Percentiles rank a stretch among this genome's conserved stretches.
These are phyloP conservation scores for Cunninghamia lanceolata DNA, from an alignment of 75 land plant species.

Conservation along the genomic window DNA sequence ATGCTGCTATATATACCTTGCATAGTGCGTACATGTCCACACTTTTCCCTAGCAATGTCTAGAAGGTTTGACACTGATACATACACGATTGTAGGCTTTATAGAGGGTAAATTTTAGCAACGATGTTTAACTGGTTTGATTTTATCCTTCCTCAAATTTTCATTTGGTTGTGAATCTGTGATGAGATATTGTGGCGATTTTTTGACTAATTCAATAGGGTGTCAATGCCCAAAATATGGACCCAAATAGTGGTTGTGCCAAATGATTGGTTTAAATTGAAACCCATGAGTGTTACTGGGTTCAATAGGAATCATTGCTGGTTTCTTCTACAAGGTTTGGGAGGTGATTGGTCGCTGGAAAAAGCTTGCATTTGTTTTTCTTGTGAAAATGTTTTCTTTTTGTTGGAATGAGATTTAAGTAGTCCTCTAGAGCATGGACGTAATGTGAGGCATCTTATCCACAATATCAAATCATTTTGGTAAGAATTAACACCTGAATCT, in stretches of 20 bases:
- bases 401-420: not conserved
- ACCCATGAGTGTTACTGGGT: not conserved
- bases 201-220: not conserved
- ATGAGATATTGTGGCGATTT: not conserved
- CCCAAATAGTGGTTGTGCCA: not conserved
- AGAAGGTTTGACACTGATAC: not conserved
- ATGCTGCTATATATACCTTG: too few species aligned
- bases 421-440: not conserved
- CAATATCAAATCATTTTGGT: not conserved
- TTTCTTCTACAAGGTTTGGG: not conserved
- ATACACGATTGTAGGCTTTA: not conserved
- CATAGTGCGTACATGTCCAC: not conserved
- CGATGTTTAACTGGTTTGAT: not conserved
- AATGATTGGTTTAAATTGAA: not conserved
- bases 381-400: not conserved
- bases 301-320: not conserved
- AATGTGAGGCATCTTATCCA: not conserved
- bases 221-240: not conserved
- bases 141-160: not conserved
- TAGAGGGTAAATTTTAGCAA: too few species aligned
- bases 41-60: not conserved
- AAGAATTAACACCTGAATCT: not conserved
- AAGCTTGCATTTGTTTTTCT: not conserved
- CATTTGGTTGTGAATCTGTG: not conserved
- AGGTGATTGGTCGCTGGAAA: not conserved